Evolutionary conservation across 75 land plant species (phyloP).

Genomic region (Sequoia sempervirens): DNA sequence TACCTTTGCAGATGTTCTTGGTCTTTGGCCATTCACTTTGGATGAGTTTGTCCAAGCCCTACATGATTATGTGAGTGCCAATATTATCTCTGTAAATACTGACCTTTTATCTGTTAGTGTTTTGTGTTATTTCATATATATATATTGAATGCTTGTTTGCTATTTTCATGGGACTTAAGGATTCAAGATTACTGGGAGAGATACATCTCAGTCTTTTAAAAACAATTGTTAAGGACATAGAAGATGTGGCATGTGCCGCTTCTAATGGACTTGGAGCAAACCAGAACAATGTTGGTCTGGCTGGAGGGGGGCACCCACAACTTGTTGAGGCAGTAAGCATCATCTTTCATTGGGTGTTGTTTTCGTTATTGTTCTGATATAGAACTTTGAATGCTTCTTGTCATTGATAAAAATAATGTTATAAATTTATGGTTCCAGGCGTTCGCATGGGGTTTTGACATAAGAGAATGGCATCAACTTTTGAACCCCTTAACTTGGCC

Average conservation of each 20-base stretch:
- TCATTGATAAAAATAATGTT: neutral
- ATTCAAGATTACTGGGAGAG: constrained; percentile 84
- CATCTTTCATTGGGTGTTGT: neutral
- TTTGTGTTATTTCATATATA: neutral
- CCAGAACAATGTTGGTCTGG: constrained; percentile 62
- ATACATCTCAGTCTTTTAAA: constrained; percentile 82
- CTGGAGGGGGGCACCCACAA: constrained; percentile 88
- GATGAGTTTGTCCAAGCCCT: constrained; percentile 96
- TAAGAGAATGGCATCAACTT: constrained; percentile 75
- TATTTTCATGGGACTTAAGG: constrained; percentile 33
- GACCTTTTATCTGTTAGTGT: constrained; percentile 2
- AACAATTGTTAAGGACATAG: constrained; percentile 83
- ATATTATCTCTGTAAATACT: neutral
- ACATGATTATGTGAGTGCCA: constrained; percentile 90
- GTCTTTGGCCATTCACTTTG: constrained; percentile 97
- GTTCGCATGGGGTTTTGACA: constrained; percentile 96
- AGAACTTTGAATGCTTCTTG: neutral
- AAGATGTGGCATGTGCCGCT: constrained; percentile 88
- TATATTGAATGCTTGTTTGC: neutral
- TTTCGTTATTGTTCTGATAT: constrained; percentile 5
- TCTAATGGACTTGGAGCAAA: constrained; percentile 57
- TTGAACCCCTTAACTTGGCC: constrained; percentile 93
- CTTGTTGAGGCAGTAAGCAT: constrained; percentile 86
- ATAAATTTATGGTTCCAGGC: constrained; percentile 45
- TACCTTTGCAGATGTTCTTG: constrained; percentile 88